These are phyloP conservation scores for Barnettozyma botsteinii DNA, from an alignment of 805 yeast genomes.

Conservation along the genomic window DNA sequence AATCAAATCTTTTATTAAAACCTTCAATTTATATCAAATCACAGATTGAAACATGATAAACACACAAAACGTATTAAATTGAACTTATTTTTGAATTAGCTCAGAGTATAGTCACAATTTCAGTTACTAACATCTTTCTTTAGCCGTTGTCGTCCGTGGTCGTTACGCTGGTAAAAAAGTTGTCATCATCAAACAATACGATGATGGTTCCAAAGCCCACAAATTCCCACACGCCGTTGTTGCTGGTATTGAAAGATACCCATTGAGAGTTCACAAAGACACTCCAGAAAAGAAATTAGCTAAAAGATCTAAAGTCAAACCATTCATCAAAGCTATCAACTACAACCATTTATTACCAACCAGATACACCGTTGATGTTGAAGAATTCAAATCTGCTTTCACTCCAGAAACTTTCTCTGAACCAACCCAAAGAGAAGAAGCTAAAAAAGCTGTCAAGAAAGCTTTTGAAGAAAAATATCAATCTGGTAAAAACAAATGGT, in stretches of 20 bases:
- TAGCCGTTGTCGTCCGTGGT: constrained; percentile 96
- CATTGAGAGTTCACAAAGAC: constrained; percentile 91
- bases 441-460: constrained; percentile 97
- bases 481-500: constrained; percentile 99
- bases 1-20: too few relatives aligned
- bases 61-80: too few relatives aligned
- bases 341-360: constrained; percentile 99
- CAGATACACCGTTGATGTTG: constrained; percentile 97
- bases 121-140: constrained; percentile 10
- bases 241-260: constrained; percentile 98
- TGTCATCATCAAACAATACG: constrained; percentile 96
- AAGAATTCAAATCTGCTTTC: constrained; percentile 85
- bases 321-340: constrained; percentile 98
- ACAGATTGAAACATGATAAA: too few relatives aligned
- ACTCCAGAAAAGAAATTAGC: constrained; percentile 95
- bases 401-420: constrained; percentile 92
- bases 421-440: constrained; percentile 98
- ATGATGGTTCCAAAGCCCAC: constrained; percentile 97
- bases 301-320: constrained; percentile 97
- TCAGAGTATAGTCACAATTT: not conserved
- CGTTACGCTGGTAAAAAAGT: constrained; percentile 99
- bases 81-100: not conserved
- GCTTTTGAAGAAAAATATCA: constrained; percentile 99
- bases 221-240: constrained; percentile 99
- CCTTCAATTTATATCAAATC: too few relatives aligned